Percentiles rank a stretch among this genome's conserved stretches.
These are phyloP conservation scores for Fraxinus sp. DNA, from an alignment of 305 asterid genomes.

Conservation along the genomic window DNA sequence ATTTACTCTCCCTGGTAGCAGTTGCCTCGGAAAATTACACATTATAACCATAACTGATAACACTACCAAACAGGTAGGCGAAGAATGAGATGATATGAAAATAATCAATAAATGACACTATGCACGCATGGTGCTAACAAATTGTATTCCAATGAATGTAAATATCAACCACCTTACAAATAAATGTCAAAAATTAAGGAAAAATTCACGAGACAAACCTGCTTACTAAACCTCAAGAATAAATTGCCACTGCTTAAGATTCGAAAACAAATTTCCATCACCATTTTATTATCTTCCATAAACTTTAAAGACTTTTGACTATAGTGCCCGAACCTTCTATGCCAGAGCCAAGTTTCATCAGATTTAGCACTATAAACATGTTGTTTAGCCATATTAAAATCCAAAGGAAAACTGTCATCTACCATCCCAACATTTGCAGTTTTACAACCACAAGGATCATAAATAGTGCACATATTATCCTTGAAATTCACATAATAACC, in stretches of 20 bases:
- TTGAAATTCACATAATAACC: background rate
- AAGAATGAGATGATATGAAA: background rate
- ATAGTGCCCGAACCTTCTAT: background rate
- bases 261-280: background rate
- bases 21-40: background rate
- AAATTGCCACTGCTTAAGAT: background rate
- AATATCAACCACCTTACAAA: background rate
- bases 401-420: background rate
- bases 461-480: background rate
- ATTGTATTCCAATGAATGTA: background rate
- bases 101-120: background rate
- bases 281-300: background rate
- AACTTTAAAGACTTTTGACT: background rate
- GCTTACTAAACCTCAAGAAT: background rate
- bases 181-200: background rate
- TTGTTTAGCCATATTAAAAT: background rate
- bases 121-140: background rate
- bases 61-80: background rate
- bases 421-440: background rate
- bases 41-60: background rate
- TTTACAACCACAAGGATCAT: background rate
- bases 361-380: background rate
- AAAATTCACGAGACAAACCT: background rate
- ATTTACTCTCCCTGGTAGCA: background rate
- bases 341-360: background rate